A percentile compares a stretch with the other conserved stretches of the same genome.
phyloP scores from a whole-genome alignment of 345 rosid species.

The Abelmoschus esculentus region DNA sequence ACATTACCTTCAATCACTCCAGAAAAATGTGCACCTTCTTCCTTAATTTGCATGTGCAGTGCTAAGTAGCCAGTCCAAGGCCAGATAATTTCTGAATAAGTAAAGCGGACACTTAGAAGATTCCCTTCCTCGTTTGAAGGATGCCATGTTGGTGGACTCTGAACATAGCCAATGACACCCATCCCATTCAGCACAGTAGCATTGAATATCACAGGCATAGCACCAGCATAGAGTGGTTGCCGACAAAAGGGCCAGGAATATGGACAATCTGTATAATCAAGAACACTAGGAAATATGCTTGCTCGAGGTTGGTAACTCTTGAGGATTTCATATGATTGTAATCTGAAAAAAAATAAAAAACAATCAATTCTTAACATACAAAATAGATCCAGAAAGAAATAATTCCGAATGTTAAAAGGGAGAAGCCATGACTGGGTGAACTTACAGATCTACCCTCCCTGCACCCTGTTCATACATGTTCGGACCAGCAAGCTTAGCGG shows the following conservation, averaged over 20 bases:
- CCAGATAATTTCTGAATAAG: constrained; percentile 84
- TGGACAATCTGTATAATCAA: constrained; percentile 86
- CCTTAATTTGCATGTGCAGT: constrained; percentile 93
- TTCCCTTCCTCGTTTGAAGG: constrained; percentile 82
- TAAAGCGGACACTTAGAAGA: constrained; percentile 71
- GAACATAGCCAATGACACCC: constrained; percentile 28
- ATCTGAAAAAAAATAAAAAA: constrained; percentile 54
- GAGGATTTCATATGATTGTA: constrained; percentile 89
- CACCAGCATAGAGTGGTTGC: constrained; percentile 92
- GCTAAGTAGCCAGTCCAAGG: constrained; percentile 99
- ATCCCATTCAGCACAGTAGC: constrained; percentile 88
- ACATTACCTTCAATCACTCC: constrained; percentile 69
- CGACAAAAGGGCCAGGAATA: constrained; percentile 98
- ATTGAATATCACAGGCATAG: constrained; percentile 93
- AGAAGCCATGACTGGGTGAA: constrained; percentile 10
- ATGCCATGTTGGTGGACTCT: constrained; percentile 84
- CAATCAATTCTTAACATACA: constrained; percentile 8
- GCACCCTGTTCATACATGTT: constrained; percentile 98
- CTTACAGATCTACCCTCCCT: constrained; percentile 95
- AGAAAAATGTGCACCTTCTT: constrained; percentile 49
- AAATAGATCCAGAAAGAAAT: background rate
- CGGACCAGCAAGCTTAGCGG: constrained; percentile 92
- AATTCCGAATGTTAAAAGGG: constrained; percentile 5
- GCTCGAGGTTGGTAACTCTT: constrained; percentile 67
- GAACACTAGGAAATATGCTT: constrained; percentile 22